Evolutionary conservation across 1,284 basidiomycete species (phyloP), one percentile per base, ranked within the genome.

Genomic region (Kalmanozyma brasiliensis): DNA sequence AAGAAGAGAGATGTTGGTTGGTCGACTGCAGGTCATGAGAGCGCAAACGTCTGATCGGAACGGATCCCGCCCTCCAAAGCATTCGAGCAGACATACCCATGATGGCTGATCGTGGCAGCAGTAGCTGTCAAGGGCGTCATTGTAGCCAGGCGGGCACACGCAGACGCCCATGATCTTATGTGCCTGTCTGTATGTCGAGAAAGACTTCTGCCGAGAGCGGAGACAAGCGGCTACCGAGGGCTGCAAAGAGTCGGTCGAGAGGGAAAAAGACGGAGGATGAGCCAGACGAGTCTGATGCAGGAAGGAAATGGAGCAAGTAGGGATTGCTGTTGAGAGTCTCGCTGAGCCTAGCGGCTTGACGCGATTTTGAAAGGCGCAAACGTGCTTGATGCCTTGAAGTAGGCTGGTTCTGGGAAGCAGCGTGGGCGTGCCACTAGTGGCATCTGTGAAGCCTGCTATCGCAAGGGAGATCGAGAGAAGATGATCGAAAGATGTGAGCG

Each of bases 81-180:
- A 24, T 36, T 43, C 8, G 26, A 43, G 56, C 51, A 51, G 62
- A 65, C 62, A 59, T 65, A 65, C 62, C 62, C 62, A 41, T 32
- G 38, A 51, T 36, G 44, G 24, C 53, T n/a, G 16, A 42, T 45
- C 37, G 30, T 49, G 24, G 20, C 13, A 26, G 20, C 2, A 14
- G 29, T n/a, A 30, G 11, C 37, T 17, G 8, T n/a, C 13, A 20
- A 26, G 23, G 23, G 42, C 34, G n/a, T 46, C 46, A 20, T 20
- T 26, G 11, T 33, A 45, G 44, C 37, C 44, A 45, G 29, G 38
- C 41, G 8, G 10, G 4, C 1, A 6, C 7, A 35, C 23, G 35
- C 41, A 10, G 22, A 26, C 11, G 33, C 30, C 17, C 22, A n/a
- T n/a, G n/a, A n/a, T n/a, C 22, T 10, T 13, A 34, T 30, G 11